Conservation (phyloP, 2,329 filamentous ascomycete species). For the Pseudocercospora macadamiae region DNA sequence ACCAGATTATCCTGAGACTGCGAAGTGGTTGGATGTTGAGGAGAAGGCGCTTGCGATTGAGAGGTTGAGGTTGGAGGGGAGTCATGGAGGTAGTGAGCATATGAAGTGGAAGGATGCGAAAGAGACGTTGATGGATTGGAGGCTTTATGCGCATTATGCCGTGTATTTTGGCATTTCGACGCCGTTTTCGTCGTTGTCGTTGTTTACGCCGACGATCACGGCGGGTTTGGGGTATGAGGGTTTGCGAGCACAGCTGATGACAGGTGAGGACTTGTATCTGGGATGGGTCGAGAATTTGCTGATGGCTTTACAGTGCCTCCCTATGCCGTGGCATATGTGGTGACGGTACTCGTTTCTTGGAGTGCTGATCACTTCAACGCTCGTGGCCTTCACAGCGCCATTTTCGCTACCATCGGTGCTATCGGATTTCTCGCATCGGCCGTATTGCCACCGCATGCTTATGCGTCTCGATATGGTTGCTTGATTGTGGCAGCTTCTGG, state of each 20-base stretch:
- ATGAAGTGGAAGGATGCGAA: slow-evolving; percentile 55
- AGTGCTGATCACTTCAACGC: slow-evolving; percentile 67
- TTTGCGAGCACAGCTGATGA: slow-evolving; percentile 48
- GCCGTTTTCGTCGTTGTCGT: slow-evolving; percentile 32
- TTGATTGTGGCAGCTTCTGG: slow-evolving; percentile 69
- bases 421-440: slow-evolving; percentile 66
- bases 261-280: slow-evolving; percentile 1
- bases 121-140: slow-evolving; percentile 53
- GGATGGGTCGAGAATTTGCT: neutral
- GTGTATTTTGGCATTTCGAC: slow-evolving; percentile 54
- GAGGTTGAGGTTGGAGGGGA: slow-evolving; percentile 49
- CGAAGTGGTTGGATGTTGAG: slow-evolving; percentile 44
- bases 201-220: slow-evolving; percentile 54
- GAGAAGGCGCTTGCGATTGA: slow-evolving; percentile 49
- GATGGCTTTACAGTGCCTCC: slow-evolving; percentile 30
- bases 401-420: slow-evolving; percentile 55
- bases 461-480: slow-evolving; percentile 67
- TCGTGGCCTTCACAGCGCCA: slow-evolving; percentile 56
- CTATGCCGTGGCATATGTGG: slow-evolving; percentile 45
- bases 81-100: slow-evolving; percentile 43
- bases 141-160: slow-evolving; percentile 57
- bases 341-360: slow-evolving; percentile 49
- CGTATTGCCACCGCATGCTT: slow-evolving; percentile 62
- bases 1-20: slow-evolving; percentile 56
- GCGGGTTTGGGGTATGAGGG: slow-evolving; percentile 63